These are phyloP conservation scores for Tricladium varicosporioides DNA, from an alignment of 2,329 filamentous ascomycete species.

Conservation along the genomic window DNA sequence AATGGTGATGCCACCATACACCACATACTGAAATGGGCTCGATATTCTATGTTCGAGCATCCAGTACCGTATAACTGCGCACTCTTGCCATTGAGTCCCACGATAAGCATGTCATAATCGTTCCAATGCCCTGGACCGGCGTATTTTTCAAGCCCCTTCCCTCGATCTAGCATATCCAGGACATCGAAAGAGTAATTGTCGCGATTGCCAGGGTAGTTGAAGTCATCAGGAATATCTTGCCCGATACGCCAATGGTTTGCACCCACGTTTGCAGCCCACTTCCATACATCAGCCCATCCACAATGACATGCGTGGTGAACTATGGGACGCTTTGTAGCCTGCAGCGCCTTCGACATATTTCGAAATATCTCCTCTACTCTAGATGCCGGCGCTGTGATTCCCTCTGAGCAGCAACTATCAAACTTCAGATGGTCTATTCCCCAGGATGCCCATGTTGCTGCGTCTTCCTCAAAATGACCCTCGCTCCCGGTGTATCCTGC, in stretches of 20 bases:
- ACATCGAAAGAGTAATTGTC: slow-evolving; percentile 27
- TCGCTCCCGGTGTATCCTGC: slow-evolving; percentile 45
- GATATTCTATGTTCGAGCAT: slow-evolving; percentile 30
- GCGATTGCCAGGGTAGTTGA: slow-evolving; percentile 25
- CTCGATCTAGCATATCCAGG: slow-evolving; percentile 46
- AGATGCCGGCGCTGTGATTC: slow-evolving; percentile 40
- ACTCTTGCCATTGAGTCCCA: slow-evolving; percentile 24
- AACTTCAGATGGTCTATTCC: slow-evolving; percentile 59
- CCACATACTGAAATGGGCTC: slow-evolving; percentile 28
- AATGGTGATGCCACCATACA: slow-evolving; percentile 23
- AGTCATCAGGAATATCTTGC: slow-evolving; percentile 39
- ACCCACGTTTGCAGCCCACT: slow-evolving; percentile 35
- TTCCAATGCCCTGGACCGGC: slow-evolving; percentile 49
- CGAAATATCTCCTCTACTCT: slow-evolving; percentile 22
- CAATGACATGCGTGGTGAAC: slow-evolving; percentile 53
- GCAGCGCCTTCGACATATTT: slow-evolving; percentile 49
- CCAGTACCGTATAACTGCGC: slow-evolving; percentile 41
- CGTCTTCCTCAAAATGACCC: slow-evolving; percentile 57
- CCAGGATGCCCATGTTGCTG: slow-evolving; percentile 55
- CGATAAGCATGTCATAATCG: slow-evolving; percentile 37
- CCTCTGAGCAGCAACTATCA: slow-evolving; percentile 57
- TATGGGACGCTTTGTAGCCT: slow-evolving; percentile 43
- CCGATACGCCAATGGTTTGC: slow-evolving; percentile 49
- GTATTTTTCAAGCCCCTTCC: slow-evolving; percentile 44
- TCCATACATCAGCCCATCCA: slow-evolving; percentile 45